These are phyloP conservation scores for Linum tenue DNA, from an alignment of 345 rosid species.

Conservation along the genomic window DNA sequence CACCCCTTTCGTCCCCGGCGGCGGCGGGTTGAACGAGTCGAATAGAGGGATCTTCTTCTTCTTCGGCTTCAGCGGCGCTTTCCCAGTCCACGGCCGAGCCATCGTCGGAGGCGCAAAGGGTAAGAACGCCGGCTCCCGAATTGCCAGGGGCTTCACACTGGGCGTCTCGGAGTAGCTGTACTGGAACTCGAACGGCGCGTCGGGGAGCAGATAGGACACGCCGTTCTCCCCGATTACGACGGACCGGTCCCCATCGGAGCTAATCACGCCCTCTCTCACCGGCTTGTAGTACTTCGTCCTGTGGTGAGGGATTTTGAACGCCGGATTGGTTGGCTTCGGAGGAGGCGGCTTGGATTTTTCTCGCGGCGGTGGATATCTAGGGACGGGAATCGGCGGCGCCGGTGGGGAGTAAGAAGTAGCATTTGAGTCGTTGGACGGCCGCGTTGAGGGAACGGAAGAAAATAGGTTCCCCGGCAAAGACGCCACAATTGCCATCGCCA, in stretches of 20 bases:
- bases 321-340: slow-evolving; percentile 37
- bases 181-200: slow-evolving; percentile 92
- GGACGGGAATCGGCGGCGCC: slow-evolving; percentile 62
- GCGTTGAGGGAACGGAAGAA: slow-evolving; percentile 60
- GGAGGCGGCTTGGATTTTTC: slow-evolving; percentile 19
- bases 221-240: slow-evolving; percentile 70
- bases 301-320: slow-evolving; percentile 59
- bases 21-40: slow-evolving; percentile 63
- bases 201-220: slow-evolving; percentile 78
- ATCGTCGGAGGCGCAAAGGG: slow-evolving; percentile 93
- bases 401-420: slow-evolving; percentile 13
- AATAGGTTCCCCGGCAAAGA: slow-evolving; percentile 62
- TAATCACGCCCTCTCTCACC: slow-evolving; percentile 46
- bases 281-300: slow-evolving; percentile 65
- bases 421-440: slow-evolving; percentile 27
- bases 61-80: slow-evolving; percentile 72
- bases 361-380: slow-evolving; percentile 53
- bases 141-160: slow-evolving; percentile 69
- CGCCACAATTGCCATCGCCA: slow-evolving; percentile 48
- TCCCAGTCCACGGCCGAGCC: slow-evolving; percentile 98
- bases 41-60: slow-evolving; percentile 78
- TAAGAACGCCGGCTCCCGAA: slow-evolving; percentile 85
- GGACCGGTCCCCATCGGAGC: slow-evolving; percentile 65
- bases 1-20: slow-evolving; percentile 46
- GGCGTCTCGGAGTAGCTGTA: slow-evolving; percentile 87